Evolutionary conservation across 179 eudicot species (phyloP), one percentile per base, ranked within the genome.

Genomic region (Spergularia azorica): DNA sequence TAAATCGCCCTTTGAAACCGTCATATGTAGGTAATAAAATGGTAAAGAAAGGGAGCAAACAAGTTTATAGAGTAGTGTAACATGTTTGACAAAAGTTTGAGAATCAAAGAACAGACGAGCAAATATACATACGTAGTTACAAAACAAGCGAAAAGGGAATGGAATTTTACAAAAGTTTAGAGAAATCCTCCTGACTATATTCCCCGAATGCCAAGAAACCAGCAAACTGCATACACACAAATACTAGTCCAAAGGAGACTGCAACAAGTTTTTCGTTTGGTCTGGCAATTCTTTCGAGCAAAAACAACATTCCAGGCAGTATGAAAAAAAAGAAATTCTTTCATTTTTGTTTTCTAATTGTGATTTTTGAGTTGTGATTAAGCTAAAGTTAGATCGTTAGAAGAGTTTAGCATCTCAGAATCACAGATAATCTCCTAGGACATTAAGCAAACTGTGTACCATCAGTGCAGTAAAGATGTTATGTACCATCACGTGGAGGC

Each of bases 401-500:
- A 9, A 50, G 59, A 69, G 59, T 20, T 67, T 69, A 14, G 50
- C 60, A 55, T 54, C 48, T 14, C 15, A 21, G 18, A 36, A 21
- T 13, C 48, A 15, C 13, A 70, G 48, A 21, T 2, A 36, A 54
- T 54, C 32, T 9, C 13, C 61, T 32, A 6, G 15, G 13, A 13
- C 41, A 69, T 69, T 69, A 50, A 6, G 59, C 12, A 32, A 2
- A 54, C 48, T 15, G 11, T 0, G 4, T 26, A 16, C 62, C 18
- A 52, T 48, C 67, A 59, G 54, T 64, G 36, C 32, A 67, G 55
- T 51, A 50, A 70, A 62, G 60, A 80, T 41, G 64, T 10, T 46
- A 77, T 88, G 71, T 73, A 93, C 97, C 97, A 83, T 84, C 86
- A 81, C 97, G 89, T 74, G 81, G 67, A 78, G 89, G 87, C 79